These are phyloP conservation scores for Trametes hirsuta DNA, from an alignment of 1,284 basidiomycete species.

Conservation along the genomic window DNA sequence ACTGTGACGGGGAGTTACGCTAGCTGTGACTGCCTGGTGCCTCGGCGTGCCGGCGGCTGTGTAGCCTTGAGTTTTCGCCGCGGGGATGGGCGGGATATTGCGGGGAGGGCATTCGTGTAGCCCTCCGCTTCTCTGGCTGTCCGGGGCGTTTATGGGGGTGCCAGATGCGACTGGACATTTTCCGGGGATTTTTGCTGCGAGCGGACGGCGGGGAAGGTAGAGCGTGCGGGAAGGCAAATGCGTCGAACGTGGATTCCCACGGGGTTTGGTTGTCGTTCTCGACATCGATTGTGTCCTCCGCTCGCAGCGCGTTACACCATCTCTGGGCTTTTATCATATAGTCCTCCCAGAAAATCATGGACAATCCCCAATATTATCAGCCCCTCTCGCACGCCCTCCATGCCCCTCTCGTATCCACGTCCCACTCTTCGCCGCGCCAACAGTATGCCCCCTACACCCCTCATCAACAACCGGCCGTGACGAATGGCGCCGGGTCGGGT, in stretches of 20 bases:
- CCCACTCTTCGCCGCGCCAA: conserved; percentile 30
- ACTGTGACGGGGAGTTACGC: neutral
- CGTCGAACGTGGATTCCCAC: conserved; percentile 29
- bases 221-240: conserved; percentile 24
- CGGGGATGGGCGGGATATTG: conserved; percentile 3
- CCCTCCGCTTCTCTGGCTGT: neutral
- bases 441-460: conserved; percentile 33
- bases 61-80: conserved; percentile 25
- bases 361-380: conserved; percentile 78
- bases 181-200: conserved; percentile 4
- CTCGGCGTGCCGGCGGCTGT: conserved; percentile 24
- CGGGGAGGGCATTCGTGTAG: neutral
- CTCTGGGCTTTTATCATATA: conserved; percentile 30
- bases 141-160: neutral
- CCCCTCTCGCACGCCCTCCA: conserved; percentile 77
- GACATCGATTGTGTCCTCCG: conserved; percentile 31
- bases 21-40: conserved; percentile 5
- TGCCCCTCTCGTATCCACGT: conserved; percentile 45
- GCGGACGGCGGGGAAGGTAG: conserved; percentile 15
- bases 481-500: conserved; percentile 31
- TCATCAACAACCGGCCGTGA: conserved; percentile 31
- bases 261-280: conserved; percentile 33
- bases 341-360: conserved; percentile 49
- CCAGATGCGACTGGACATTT: neutral
- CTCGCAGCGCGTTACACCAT: conserved; percentile 34